phyloP scores from a whole-genome alignment of 2,329 filamentous ascomycete species.

The Acrocalymma vagum region DNA sequence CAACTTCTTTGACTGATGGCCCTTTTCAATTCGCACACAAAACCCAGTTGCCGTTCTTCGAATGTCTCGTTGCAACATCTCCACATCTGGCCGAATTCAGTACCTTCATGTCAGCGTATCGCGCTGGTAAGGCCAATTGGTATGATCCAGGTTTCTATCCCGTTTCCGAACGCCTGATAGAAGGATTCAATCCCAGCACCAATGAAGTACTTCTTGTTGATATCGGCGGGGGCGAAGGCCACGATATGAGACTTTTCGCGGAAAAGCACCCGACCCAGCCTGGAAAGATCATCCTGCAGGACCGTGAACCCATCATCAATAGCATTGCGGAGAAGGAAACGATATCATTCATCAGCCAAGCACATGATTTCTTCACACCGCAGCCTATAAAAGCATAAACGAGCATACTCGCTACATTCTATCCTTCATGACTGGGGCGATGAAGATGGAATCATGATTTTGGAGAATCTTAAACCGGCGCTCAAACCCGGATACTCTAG shows the following conservation, averaged over 20 bases:
- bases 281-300: constrained; percentile 59
- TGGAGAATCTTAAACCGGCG: constrained; percentile 19
- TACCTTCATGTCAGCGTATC: constrained; percentile 21
- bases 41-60: constrained; percentile 46
- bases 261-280: constrained; percentile 41
- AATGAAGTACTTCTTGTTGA: constrained; percentile 49
- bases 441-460: constrained; percentile 19
- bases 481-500: constrained; percentile 25
- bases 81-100: constrained; percentile 36
- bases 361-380: constrained; percentile 57
- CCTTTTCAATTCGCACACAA: constrained; percentile 50
- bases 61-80: constrained; percentile 47
- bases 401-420: constrained; percentile 28
- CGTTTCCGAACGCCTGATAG: constrained; percentile 26
- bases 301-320: constrained; percentile 50
- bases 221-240: constrained; percentile 53
- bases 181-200: constrained; percentile 25
- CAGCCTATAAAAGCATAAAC: constrained; percentile 55
- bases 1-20: constrained; percentile 22
- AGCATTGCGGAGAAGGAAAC: constrained; percentile 24
- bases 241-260: constrained; percentile 47
- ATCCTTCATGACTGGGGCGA: constrained; percentile 36
- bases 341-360: constrained; percentile 38
- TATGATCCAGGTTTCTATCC: constrained; percentile 21
- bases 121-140: constrained; percentile 20